Evolutionary conservation across 2,329 filamentous ascomycete genomes (phyloP).

Genomic region (Plenodomus lindquistii): DNA sequence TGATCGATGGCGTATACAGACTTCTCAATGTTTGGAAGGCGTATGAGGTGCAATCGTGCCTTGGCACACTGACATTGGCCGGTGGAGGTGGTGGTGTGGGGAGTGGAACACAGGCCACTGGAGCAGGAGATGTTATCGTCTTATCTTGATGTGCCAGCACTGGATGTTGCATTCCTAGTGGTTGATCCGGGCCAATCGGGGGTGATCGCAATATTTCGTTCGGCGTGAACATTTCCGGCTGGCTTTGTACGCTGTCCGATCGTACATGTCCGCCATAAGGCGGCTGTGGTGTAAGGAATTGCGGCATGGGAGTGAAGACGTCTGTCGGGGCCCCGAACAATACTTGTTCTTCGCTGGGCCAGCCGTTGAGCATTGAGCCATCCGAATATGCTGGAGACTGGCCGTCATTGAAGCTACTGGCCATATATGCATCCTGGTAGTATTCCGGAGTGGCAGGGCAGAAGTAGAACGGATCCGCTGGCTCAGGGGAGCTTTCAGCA

Average conservation of each 20-base stretch:
- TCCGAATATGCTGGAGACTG: constrained; percentile 43
- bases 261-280: constrained; percentile 30
- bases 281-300: constrained; percentile 25
- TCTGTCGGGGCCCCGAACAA: constrained; percentile 34
- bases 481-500: constrained; percentile 43
- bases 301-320: constrained; percentile 31
- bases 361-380: constrained; percentile 30
- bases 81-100: constrained; percentile 31
- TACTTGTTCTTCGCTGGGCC: constrained; percentile 39
- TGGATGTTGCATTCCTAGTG: constrained; percentile 28
- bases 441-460: constrained; percentile 42
- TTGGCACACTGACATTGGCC: constrained; percentile 13
- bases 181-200: constrained; percentile 28
- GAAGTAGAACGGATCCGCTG: constrained; percentile 40
- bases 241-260: constrained; percentile 35
- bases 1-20: constrained; percentile 35
- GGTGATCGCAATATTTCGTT: constrained; percentile 30
- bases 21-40: constrained; percentile 42
- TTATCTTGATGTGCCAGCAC: constrained; percentile 27
- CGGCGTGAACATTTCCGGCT: constrained; percentile 35
- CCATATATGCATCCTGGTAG: constrained; percentile 39
- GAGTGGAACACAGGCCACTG: constrained; percentile 33
- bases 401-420: constrained; percentile 32
- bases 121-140: constrained; percentile 26
- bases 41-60: constrained; percentile 42